Evolutionary conservation across 2,329 filamentous ascomycete genomes (phyloP).

Genomic region (Gaeumannomyces sp.): DNA sequence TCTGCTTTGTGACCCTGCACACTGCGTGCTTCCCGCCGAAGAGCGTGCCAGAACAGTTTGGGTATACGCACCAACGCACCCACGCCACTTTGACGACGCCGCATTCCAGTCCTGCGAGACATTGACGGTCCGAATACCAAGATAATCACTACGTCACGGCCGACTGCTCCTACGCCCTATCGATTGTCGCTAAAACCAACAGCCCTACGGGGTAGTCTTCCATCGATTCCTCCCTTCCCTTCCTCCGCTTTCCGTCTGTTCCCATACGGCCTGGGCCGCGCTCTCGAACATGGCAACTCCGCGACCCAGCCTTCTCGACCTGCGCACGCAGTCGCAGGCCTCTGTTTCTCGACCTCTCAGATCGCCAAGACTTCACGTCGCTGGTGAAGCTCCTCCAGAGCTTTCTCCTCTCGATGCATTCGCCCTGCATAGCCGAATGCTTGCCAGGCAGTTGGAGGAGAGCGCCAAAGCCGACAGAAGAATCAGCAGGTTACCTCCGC

Average conservation of each 20-base stretch:
- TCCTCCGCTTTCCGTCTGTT: background rate
- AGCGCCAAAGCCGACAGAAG: slow-evolving; percentile 66
- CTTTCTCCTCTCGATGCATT: slow-evolving; percentile 94
- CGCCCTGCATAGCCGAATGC: slow-evolving; percentile 79
- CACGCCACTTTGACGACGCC: background rate
- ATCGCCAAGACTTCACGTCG: slow-evolving; percentile 71
- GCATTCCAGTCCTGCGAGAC: slow-evolving; percentile 2
- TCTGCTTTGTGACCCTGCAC: background rate
- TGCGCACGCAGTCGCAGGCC: slow-evolving; percentile 50
- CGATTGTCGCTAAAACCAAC: background rate
- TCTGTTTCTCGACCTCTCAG: slow-evolving; percentile 51
- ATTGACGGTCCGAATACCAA: background rate
- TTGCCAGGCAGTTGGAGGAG: slow-evolving; percentile 83
- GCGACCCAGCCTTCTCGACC: slow-evolving; percentile 53
- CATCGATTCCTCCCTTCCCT: background rate
- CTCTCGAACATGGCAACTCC: slow-evolving; percentile 40
- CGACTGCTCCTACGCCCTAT: background rate
- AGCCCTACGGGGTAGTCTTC: background rate
- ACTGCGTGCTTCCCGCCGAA: background rate
- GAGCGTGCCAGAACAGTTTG: background rate
- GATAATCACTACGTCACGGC: background rate
- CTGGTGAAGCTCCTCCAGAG: slow-evolving; percentile 78
- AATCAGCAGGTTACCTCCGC: slow-evolving; percentile 77
- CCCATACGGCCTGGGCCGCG: background rate
- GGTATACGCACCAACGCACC: background rate